phyloP scores from a whole-genome alignment of 139 green algal genomes.

The Volvox reticuliferus region DNA sequence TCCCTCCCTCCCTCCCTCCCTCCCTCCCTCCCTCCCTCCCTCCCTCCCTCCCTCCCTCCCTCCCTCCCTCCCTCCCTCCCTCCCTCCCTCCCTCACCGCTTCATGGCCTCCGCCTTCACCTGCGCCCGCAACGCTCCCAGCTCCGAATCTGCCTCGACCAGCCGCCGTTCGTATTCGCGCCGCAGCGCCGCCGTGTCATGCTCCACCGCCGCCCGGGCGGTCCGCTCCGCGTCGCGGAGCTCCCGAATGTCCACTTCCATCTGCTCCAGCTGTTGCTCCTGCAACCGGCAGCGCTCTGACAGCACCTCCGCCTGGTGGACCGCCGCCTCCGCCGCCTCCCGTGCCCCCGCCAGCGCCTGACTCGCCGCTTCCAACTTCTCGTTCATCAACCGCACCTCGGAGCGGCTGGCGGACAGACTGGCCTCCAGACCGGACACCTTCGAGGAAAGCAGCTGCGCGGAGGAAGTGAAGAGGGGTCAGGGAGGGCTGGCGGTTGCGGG shows the following conservation, averaged over 20 bases:
- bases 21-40: no score
- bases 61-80: not conserved
- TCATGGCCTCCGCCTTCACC: conserved; percentile 1
- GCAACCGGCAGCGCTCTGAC: conserved; percentile 23
- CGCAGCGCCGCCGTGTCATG: conserved; percentile 54
- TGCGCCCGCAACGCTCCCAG: conserved; percentile 14
- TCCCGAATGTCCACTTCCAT: conserved; percentile 32
- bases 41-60: no score
- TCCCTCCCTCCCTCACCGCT: conserved; percentile 5
- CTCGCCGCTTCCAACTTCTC: conserved; percentile 47
- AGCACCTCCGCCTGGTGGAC: conserved; percentile 41
- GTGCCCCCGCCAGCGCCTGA: not conserved
- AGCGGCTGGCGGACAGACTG: conserved; percentile 36
- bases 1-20: no score
- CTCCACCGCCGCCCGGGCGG: conserved; percentile 67
- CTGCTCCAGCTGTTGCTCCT: conserved; percentile 47
- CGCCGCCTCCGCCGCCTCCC: conserved; percentile 13
- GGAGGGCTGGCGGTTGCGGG: not conserved
- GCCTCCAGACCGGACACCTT: conserved; percentile 51
- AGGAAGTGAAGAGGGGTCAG: conserved; percentile 15
- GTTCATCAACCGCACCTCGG: conserved; percentile 40
- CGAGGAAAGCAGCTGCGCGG: conserved; percentile 47
- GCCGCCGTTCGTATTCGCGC: conserved; percentile 53
- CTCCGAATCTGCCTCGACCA: conserved; percentile 57
- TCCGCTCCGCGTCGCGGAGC: conserved; percentile 62